phyloP scores from a whole-genome alignment of 257 asterid species.

The Perilla frutescens region DNA sequence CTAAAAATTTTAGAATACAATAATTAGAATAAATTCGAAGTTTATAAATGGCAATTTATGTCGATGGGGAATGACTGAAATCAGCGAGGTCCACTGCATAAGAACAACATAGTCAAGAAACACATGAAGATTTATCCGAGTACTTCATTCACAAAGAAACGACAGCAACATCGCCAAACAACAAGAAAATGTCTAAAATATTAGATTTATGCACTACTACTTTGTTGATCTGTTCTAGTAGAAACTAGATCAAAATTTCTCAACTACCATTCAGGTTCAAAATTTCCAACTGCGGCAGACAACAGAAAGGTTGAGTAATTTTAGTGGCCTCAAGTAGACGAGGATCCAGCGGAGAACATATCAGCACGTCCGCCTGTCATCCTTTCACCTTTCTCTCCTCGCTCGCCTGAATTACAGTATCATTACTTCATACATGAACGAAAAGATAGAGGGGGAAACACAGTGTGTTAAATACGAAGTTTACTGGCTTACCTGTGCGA shows the following conservation, averaged over 20 bases:
- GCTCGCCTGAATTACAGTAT: constrained; percentile 63
- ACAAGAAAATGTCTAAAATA: not conserved
- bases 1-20: no score
- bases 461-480: not conserved
- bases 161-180: not conserved
- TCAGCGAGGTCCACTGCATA: no score
- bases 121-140: not conserved
- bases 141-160: not conserved
- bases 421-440: constrained; percentile 2
- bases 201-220: constrained; percentile 14
- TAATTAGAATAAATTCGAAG: no score
- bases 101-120: no score
- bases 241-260: constrained; percentile 22
- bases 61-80: no score
- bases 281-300: constrained; percentile 11
- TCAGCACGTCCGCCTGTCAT: constrained; percentile 87
- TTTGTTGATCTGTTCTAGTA: constrained; percentile 8
- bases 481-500: constrained; percentile 75
- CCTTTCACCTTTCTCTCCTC: constrained; percentile 89
- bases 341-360: constrained; percentile 50
- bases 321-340: constrained; percentile 34
- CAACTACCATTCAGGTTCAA: constrained; percentile 9
- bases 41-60: no score
- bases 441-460: not conserved
- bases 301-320: constrained; percentile 4